Base-by-base conservation (phyloP, 2,329 filamentous ascomycete species). In the Chrysoporthe austroafricana region DNA sequence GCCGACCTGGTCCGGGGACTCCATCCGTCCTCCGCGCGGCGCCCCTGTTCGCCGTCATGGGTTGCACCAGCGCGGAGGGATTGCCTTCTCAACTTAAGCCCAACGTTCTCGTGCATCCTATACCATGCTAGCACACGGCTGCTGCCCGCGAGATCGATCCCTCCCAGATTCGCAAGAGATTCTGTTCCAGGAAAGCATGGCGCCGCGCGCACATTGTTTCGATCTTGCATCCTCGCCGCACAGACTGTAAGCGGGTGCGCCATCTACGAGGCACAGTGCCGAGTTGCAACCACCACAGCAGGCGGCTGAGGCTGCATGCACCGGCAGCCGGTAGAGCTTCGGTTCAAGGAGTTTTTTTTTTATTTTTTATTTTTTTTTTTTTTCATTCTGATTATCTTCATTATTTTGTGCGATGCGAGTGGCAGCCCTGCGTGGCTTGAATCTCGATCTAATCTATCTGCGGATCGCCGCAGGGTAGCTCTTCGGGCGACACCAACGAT, bases 161-260 rank as follows among this genome's bases (percentile, higher is more conserved):
- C 36, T 26, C n/a, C 26, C 48, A 48, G 52, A 44, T 57, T 66
- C 54, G 64, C 64, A 64, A 66, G 65, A 46, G 39, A 50, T 60
- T 60, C 58, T 50, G 43, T 26, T 46, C 57, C 59, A 64, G 46
- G 63, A 56, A 46, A 68, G 39, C 34, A 18, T 42, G 56, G n/a
- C 44, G 42, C 48, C 39, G 32, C 66, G 34, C 58, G 62, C 44
- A 48, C 36, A 52, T 62, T 52, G 65, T 69, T 66, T 62, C 61
- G 39, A 69, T 64, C 57, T 58, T 67, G 54, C 44, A 44, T 64
- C 36, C 48, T 57, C 50, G 61, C 64, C 62, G 61, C 57, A 67
- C 64, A 54, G 50, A 42, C 34, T 62, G 16, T 32, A 62, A 59
- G 61, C 57, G 32, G 56, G 46, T 26, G 52, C 21, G 34, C 58